These are phyloP conservation scores for Tricholoma hemisulphureum DNA, from an alignment of 768 basidiomycete genomes.

Conservation along the genomic window DNA sequence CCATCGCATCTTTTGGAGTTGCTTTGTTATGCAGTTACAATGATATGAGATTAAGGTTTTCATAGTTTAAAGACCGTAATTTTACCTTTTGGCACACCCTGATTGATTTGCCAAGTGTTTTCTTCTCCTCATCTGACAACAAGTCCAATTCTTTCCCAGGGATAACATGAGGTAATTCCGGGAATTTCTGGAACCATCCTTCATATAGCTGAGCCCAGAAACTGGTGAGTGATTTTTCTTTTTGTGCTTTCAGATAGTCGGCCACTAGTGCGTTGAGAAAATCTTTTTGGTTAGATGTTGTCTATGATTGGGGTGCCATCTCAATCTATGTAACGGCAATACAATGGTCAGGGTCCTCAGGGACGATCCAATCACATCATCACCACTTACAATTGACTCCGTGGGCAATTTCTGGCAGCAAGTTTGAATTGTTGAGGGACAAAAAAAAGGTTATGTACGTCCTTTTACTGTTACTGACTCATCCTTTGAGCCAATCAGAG, in stretches of 20 bases:
- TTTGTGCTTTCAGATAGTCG: not conserved
- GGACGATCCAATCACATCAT: not conserved
- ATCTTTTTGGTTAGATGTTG: conserved; percentile 12
- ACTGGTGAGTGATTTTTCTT: not conserved
- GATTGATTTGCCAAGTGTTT: not conserved
- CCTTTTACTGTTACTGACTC: not conserved
- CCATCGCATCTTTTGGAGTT: not conserved
- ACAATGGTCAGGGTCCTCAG: not conserved
- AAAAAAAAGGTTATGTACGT: not conserved
- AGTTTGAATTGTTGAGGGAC: not conserved
- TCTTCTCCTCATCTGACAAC: not conserved
- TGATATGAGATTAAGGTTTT: not conserved
- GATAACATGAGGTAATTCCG: not conserved
- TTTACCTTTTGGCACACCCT: not conserved
- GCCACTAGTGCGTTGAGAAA: conserved; percentile 3
- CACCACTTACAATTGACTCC: not conserved
- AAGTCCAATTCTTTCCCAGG: not conserved
- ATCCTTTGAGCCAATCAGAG: too few species aligned
- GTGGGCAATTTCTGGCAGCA: not conserved
- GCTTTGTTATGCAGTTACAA: not conserved
- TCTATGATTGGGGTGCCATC: conserved; percentile 14
- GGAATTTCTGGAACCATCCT: too few species aligned
- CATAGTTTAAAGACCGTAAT: not conserved
- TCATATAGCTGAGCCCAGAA: too few species aligned
- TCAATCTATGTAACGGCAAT: not conserved